Conservation (phyloP, 345 rosid genomes). For the Populus davidiana region DNA sequence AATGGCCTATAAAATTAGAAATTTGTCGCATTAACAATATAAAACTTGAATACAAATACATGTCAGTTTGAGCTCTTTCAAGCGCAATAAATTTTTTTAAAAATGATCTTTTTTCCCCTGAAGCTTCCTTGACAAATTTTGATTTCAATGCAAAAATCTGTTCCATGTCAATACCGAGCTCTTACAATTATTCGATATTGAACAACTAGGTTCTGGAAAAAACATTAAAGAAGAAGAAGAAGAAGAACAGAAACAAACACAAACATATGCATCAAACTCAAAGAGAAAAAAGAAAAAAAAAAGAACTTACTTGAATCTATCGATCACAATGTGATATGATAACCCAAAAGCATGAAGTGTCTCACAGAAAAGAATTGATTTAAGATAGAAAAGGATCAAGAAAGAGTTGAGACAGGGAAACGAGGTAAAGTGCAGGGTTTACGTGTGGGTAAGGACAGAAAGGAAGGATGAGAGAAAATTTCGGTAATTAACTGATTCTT, state of each 20-base stretch:
- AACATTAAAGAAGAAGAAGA: background rate
- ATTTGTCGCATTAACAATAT: background rate
- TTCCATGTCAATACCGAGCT: background rate
- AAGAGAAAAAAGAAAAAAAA: no score
- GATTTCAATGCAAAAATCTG: background rate
- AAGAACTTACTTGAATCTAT: background rate
- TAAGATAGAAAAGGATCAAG: background rate
- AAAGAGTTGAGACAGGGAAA: background rate
- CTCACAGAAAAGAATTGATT: background rate
- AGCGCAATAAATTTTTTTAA: background rate
- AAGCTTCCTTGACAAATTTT: background rate
- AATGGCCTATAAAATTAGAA: background rate
- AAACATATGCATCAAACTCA: background rate
- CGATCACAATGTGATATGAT: background rate
- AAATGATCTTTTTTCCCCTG: background rate
- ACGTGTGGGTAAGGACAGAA: background rate
- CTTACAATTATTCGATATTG: background rate
- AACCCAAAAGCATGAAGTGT: background rate
- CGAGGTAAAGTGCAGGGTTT: background rate
- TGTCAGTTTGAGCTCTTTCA: background rate
- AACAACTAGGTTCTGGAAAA: background rate
- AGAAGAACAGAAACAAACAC: background rate
- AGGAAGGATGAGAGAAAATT: constrained; percentile 8
- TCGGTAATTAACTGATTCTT: background rate
- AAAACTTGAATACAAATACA: background rate